These are phyloP conservation scores for Reutealis trisperma DNA, from an alignment of 345 rosid genomes.

Conservation along the genomic window DNA sequence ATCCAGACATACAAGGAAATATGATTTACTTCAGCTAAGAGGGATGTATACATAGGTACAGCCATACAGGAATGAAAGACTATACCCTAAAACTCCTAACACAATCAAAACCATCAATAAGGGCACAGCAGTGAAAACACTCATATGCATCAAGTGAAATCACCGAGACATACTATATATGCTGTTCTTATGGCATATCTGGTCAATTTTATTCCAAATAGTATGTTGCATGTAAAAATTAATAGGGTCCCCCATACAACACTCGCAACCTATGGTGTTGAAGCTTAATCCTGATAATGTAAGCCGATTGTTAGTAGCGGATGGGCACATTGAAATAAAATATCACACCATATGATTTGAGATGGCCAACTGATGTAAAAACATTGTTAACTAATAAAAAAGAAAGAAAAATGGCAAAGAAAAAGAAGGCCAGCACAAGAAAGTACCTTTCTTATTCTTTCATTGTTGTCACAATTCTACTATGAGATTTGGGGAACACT, in stretches of 20 bases:
- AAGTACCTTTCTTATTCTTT: no score
- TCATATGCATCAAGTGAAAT: background rate
- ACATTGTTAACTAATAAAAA: no score
- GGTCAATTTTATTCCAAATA: background rate
- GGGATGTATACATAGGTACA: no score
- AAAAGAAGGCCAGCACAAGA: no score
- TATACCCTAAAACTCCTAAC: background rate
- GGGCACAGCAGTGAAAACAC: background rate
- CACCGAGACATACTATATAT: background rate
- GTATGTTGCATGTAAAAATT: background rate
- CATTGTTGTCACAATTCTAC: no score
- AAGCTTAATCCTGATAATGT: background rate
- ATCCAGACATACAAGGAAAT: no score
- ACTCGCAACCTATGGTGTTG: background rate
- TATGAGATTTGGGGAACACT: no score
- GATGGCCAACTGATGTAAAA: no score
- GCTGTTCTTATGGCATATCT: background rate
- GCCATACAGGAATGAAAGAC: background rate
- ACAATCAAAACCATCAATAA: background rate
- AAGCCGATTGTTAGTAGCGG: background rate
- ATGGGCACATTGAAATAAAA: no score
- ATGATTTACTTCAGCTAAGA: background rate
- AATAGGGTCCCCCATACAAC: background rate
- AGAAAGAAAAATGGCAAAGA: no score
- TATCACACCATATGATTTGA: no score